Conservation (phyloP, 106 monocot species). For the Acorus calamus region DNA sequence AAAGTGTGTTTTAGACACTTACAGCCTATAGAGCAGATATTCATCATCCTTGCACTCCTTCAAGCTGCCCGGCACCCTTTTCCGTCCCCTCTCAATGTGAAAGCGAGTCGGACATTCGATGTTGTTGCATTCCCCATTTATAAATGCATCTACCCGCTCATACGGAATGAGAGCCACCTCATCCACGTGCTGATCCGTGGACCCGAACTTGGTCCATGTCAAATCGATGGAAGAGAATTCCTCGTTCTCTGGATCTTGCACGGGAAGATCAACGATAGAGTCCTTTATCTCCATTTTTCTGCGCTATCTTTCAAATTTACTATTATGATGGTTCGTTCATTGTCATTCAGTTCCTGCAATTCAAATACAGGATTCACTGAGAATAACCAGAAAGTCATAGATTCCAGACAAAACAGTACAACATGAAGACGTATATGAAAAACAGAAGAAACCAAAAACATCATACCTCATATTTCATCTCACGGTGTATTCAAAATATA, state of each 20-base stretch:
- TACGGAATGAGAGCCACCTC: slow-evolving; percentile 90
- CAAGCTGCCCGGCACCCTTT: slow-evolving; percentile 55
- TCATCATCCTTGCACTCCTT: slow-evolving; percentile 76
- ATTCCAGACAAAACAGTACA: no score
- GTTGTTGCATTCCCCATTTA: slow-evolving; percentile 62
- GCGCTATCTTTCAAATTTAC: no score
- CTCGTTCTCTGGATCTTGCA: slow-evolving; percentile 72
- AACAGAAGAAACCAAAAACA: no score
- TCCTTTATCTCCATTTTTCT: slow-evolving; percentile 67
- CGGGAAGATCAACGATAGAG: slow-evolving; percentile 61
- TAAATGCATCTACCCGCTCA: slow-evolving; percentile 67
- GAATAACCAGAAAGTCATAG: no score
- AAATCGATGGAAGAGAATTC: slow-evolving; percentile 73
- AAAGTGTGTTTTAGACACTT: slow-evolving; percentile 17
- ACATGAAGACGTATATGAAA: no score
- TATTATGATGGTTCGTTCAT: no score
- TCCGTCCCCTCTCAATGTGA: slow-evolving; percentile 80
- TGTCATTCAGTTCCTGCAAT: no score
- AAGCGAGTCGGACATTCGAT: slow-evolving; percentile 81
- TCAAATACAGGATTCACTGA: no score
- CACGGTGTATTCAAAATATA: no score
- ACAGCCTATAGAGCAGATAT: slow-evolving; percentile 83
- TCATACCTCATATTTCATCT: no score
- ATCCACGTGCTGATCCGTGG: slow-evolving; percentile 50
- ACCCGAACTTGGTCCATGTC: slow-evolving; percentile 71